Evolutionary conservation across 108 stramenopile species (phyloP).

Genomic region (Mediolabrus comicus): DNA sequence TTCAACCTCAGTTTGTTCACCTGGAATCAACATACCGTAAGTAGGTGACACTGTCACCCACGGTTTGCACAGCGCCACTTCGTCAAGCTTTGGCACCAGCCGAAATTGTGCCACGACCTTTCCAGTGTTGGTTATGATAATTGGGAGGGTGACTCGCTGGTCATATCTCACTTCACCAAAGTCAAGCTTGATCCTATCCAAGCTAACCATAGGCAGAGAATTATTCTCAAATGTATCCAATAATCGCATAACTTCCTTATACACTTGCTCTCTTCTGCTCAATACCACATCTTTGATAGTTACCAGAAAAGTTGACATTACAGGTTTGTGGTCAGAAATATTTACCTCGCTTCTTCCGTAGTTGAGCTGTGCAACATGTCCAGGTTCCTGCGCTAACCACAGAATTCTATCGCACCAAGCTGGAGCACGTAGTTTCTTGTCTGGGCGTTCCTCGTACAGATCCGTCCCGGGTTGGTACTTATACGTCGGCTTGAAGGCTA

Average conservation of each 20-base stretch:
- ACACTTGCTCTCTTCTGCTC: slow-evolving; percentile 68
- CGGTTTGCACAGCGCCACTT: slow-evolving; percentile 81
- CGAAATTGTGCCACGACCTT: slow-evolving; percentile 86
- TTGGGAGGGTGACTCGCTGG: slow-evolving; percentile 59
- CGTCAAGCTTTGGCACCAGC: slow-evolving; percentile 93
- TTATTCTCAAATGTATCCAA: slow-evolving; percentile 87
- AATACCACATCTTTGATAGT: slow-evolving; percentile 83
- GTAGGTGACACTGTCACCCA: slow-evolving; percentile 91
- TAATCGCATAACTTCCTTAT: slow-evolving; percentile 74
- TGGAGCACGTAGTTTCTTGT: slow-evolving; percentile 98
- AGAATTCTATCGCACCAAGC: slow-evolving; percentile 99
- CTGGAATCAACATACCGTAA: slow-evolving; percentile 92
- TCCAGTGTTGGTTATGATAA: slow-evolving; percentile 86
- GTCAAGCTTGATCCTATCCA: slow-evolving; percentile 73
- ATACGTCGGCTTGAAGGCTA: slow-evolving; percentile 95
- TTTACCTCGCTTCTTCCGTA: slow-evolving; percentile 85
- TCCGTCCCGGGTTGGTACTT: slow-evolving; percentile 98
- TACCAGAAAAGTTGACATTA: slow-evolving; percentile 80
- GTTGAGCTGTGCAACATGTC: slow-evolving; percentile 77
- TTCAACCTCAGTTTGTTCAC: slow-evolving; percentile 73
- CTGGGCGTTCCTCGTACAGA: slow-evolving; percentile 92
- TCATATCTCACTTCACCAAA: slow-evolving; percentile 83
- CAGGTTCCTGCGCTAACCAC: slow-evolving; percentile 88
- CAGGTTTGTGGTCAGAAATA: slow-evolving; percentile 98
- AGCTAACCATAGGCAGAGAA: slow-evolving; percentile 78